These are phyloP conservation scores for Pseudogymnoascus sp. DNA, from an alignment of 2,329 filamentous ascomycete species.

Conservation along the genomic window DNA sequence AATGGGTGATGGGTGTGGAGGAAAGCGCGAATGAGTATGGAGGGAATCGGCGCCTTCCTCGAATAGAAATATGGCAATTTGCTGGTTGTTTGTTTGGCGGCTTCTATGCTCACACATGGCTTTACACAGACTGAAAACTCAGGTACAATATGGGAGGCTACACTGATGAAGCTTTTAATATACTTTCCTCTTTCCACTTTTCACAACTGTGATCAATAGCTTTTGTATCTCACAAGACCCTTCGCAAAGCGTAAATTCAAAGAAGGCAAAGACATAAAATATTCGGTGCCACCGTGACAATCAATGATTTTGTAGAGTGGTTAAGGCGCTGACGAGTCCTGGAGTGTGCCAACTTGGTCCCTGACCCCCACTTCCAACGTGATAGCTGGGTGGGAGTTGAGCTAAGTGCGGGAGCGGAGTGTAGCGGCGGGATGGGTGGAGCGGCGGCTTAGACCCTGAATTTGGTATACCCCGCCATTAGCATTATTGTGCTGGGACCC, in stretches of 20 bases:
- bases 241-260: neutral
- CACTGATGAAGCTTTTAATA: neutral
- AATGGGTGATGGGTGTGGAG: neutral
- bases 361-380: neutral
- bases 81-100: neutral
- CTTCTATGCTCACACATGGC: neutral
- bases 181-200: neutral
- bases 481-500: neutral
- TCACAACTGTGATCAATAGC: neutral
- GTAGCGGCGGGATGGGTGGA: neutral
- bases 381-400: neutral
- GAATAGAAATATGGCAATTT: neutral
- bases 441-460: neutral
- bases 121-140: neutral
- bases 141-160: neutral
- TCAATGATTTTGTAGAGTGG: neutral
- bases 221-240: neutral
- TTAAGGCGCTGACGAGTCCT: neutral
- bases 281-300: neutral
- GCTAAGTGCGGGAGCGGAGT: neutral
- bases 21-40: neutral
- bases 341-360: neutral
- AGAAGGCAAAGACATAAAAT: neutral
- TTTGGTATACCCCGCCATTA: neutral
- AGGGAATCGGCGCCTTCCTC: neutral